Conservation (phyloP, 106 monocot genomes). For the Allium fistulosum region DNA sequence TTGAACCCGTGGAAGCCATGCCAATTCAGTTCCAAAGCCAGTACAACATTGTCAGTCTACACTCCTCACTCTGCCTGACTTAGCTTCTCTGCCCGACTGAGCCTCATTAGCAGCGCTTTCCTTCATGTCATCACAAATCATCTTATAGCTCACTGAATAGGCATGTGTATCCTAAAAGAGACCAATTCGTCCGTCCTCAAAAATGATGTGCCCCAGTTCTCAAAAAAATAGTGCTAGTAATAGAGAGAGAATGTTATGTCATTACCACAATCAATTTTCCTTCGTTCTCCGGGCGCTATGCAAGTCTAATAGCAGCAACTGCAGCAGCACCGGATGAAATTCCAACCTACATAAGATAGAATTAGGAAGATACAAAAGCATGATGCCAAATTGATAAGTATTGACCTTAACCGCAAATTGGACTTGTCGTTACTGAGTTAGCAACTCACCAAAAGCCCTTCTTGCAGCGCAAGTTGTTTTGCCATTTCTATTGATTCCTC, state of each 20-base stretch:
- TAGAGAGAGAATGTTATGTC: not conserved
- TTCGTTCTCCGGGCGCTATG: constrained; percentile 54
- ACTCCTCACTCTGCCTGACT: no score
- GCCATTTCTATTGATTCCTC: constrained; percentile 70
- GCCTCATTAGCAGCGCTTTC: no score
- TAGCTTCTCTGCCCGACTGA: no score
- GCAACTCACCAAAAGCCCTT: constrained; percentile 65
- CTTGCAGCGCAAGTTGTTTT: constrained; percentile 71
- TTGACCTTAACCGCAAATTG: no score
- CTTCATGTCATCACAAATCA: no score
- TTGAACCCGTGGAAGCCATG: no score
- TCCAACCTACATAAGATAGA: constrained; percentile 38
- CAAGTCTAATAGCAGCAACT: constrained; percentile 55
- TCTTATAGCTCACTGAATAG: not conserved
- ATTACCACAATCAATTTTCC: constrained; percentile 68
- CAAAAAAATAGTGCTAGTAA: not conserved
- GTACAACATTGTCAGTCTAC: no score
- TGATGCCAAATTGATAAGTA: no score
- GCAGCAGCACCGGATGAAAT: constrained; percentile 76
- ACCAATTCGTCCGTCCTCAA: not conserved
- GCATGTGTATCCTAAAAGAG: not conserved
- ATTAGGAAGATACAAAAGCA: not conserved
- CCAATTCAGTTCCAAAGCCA: no score
- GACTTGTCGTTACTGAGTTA: not conserved
- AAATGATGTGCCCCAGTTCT: not conserved